Conservation (phyloP, 2,329 filamentous ascomycete genomes). For the Hymenoscyphus scutula region DNA sequence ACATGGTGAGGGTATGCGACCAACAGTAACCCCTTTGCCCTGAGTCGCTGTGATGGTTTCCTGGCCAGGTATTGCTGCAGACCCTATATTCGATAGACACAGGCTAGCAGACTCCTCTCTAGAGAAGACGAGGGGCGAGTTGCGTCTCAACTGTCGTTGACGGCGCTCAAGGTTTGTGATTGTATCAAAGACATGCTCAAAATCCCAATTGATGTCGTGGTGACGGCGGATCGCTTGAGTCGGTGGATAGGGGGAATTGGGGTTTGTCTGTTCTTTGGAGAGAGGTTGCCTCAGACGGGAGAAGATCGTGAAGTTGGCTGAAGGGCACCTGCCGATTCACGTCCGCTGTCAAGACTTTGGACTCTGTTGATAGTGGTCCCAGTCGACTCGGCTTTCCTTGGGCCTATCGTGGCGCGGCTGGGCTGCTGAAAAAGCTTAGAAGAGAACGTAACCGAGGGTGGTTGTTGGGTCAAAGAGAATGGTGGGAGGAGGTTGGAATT, state of each 20-base stretch:
- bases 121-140: conserved; percentile 3
- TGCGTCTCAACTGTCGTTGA: conserved; percentile 8
- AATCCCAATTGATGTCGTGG: conserved; percentile 2
- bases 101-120: neutral
- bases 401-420: neutral
- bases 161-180: conserved; percentile 12
- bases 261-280: neutral
- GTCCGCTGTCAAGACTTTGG: neutral
- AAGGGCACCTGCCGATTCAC: neutral
- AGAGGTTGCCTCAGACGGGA: neutral
- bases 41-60: neutral
- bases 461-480: neutral
- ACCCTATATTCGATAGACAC: neutral
- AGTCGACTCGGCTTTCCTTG: neutral
- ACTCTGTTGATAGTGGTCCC: neutral
- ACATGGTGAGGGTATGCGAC: conserved; percentile 23
- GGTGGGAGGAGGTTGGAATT: neutral
- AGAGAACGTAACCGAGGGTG: neutral
- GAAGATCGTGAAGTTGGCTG: neutral
- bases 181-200: conserved; percentile 13
- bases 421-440: neutral
- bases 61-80: neutral
- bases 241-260: neutral
- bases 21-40: neutral
- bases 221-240: neutral